A percentile compares a stretch with the other conserved stretches of the same genome.
phyloP scores from a whole-genome alignment of 2,329 filamentous ascomycete species.

The Ascochyta fabae region DNA sequence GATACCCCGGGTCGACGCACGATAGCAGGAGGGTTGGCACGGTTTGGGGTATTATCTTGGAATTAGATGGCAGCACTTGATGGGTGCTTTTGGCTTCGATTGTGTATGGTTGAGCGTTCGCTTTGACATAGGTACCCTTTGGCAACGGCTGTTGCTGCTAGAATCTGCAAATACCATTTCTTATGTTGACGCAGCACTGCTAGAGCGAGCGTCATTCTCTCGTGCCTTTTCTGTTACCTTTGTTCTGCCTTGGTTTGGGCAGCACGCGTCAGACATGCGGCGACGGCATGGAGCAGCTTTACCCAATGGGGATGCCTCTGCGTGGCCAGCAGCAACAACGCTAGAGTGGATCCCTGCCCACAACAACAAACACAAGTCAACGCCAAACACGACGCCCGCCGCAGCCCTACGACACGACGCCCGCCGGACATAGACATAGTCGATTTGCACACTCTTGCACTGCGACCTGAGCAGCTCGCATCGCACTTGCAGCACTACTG shows the following conservation, averaged over 20 bases:
- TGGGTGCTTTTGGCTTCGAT: constrained; percentile 18
- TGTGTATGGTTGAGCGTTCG: constrained; percentile 22
- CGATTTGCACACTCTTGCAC: not conserved
- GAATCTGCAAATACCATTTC: constrained; percentile 19
- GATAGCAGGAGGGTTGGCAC: constrained; percentile 24
- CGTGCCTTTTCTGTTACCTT: not conserved
- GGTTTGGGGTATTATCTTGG: constrained; percentile 24
- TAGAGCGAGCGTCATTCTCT: not conserved
- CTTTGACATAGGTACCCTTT: constrained; percentile 30
- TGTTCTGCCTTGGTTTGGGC: not conserved
- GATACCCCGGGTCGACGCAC: constrained; percentile 47
- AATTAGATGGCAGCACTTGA: constrained; percentile 21
- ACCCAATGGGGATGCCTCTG: constrained; percentile 12
- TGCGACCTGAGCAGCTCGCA: not conserved
- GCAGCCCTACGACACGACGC: constrained; percentile 16
- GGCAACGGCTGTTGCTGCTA: constrained; percentile 13
- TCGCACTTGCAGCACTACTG: not conserved
- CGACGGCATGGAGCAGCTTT: not conserved
- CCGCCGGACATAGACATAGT: not conserved
- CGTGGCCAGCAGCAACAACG: constrained; percentile 26
- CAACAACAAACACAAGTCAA: constrained; percentile 42
- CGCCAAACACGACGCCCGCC: constrained; percentile 20
- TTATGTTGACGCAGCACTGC: not conserved
- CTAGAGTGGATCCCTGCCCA: constrained; percentile 26
- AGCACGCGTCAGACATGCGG: constrained; percentile 2